phyloP scores from a whole-genome alignment of 208 protist genomes.

The Trichomonas vaginalis region DNA sequence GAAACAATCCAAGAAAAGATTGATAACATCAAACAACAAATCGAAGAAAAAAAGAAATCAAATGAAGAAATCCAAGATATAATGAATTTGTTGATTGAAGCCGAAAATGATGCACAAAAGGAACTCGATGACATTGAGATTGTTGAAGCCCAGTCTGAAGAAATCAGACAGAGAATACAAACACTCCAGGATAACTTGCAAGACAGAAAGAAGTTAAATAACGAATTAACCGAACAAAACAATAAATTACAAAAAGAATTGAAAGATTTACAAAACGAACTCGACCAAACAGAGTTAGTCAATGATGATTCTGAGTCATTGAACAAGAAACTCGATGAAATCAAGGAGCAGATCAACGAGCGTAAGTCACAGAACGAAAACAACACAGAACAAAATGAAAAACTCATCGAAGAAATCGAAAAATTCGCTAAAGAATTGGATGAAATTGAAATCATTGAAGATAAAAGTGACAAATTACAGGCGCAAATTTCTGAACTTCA shows the following conservation, averaged over 20 bases:
- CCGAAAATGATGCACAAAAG: neutral
- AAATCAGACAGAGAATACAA: neutral
- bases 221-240: neutral
- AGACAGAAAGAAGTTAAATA: neutral
- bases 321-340: neutral
- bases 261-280: neutral
- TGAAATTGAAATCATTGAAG: neutral
- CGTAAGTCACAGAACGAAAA: neutral
- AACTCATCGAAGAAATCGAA: neutral
- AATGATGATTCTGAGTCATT: neutral
- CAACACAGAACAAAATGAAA: neutral
- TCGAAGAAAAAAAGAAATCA: neutral
- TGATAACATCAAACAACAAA: neutral
- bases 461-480: neutral
- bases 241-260: neutral
- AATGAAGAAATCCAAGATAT: neutral
- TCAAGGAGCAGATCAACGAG: neutral
- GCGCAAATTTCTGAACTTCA: neutral
- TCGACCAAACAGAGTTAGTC: neutral
- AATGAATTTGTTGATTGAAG: neutral
- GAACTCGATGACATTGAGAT: neutral
- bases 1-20: neutral
- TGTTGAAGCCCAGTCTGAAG: neutral
- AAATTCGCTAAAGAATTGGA: neutral
- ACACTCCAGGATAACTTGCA: neutral